Conservation (phyloP, 108 stramenopile species). For the Fragilariopsis cylindrus region DNA sequence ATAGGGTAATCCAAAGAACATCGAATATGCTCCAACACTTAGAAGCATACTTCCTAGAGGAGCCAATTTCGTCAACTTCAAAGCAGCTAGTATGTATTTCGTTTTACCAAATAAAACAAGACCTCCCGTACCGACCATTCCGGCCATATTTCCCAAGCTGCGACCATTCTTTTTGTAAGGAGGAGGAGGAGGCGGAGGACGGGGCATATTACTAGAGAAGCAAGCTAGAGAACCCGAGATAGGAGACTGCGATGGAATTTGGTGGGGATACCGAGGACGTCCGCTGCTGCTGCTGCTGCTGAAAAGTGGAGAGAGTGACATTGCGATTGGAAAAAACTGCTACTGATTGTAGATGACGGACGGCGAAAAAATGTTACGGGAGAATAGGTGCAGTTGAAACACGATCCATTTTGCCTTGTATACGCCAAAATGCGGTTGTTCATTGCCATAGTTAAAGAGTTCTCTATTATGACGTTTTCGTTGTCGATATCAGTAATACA, state of each 20-base stretch:
- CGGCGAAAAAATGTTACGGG: no score
- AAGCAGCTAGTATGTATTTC: slow-evolving; percentile 86
- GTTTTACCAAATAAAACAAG: slow-evolving; percentile 76
- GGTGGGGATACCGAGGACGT: neutral
- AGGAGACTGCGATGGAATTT: neutral
- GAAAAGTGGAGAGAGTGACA: no score
- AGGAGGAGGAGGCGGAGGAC: slow-evolving; percentile 19
- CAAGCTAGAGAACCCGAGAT: slow-evolving; percentile 34
- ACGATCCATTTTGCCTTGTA: no score
- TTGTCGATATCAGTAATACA: no score
- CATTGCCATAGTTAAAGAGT: no score
- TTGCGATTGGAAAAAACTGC: no score
- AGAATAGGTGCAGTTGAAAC: no score
- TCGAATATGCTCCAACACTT: slow-evolving; percentile 81
- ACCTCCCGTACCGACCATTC: slow-evolving; percentile 60
- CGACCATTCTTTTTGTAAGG: slow-evolving; percentile 29
- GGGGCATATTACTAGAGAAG: slow-evolving; percentile 40
- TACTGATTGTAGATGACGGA: no score
- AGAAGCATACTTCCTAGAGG: slow-evolving; percentile 86
- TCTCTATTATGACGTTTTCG: no score
- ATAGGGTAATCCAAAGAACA: slow-evolving; percentile 90
- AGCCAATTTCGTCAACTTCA: slow-evolving; percentile 91
- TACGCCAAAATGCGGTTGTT: no score
- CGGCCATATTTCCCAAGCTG: slow-evolving; percentile 44
- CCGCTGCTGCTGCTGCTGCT: no score